phyloP scores from a whole-genome alignment of 2,329 filamentous ascomycete genomes.

The Aspergillus sp. region DNA sequence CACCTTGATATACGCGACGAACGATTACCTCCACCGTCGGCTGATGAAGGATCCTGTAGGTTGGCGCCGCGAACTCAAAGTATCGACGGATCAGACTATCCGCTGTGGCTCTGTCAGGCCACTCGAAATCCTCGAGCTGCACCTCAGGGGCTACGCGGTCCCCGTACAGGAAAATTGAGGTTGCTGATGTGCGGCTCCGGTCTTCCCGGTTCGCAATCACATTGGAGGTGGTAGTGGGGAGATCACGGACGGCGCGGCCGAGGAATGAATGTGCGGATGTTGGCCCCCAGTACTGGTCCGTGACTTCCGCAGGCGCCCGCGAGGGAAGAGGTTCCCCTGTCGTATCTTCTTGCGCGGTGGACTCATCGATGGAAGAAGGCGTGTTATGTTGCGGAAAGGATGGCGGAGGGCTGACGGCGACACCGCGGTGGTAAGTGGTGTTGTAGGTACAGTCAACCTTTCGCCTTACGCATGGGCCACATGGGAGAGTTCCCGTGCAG shows the following conservation, averaged over 20 bases:
- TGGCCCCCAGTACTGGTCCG: slow-evolving; percentile 22
- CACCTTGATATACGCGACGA: slow-evolving; percentile 10
- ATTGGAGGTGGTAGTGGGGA: slow-evolving; percentile 12
- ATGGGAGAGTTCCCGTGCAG: slow-evolving; percentile 22
- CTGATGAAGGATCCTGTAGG: slow-evolving; percentile 22
- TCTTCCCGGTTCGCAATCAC: background rate
- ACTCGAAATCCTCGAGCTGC: slow-evolving; percentile 12
- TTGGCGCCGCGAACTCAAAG: slow-evolving; percentile 24
- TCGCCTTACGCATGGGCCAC: slow-evolving; percentile 17
- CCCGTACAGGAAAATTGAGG: slow-evolving; percentile 20
- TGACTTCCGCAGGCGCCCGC: slow-evolving; percentile 6
- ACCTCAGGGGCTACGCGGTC: slow-evolving; percentile 16
- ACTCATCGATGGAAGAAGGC: background rate
- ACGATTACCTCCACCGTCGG: slow-evolving; percentile 17
- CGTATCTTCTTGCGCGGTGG: background rate
- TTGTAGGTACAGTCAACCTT: slow-evolving; percentile 18
- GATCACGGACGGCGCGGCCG: slow-evolving; percentile 16
- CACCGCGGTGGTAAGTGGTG: slow-evolving; percentile 21
- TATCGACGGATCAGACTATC: slow-evolving; percentile 18
- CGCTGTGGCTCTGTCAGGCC: slow-evolving; percentile 13
- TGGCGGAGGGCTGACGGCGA: slow-evolving; percentile 17
- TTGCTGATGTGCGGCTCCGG: background rate
- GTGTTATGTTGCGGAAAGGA: slow-evolving; percentile 6
- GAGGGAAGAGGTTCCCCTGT: background rate
- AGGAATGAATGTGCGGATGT: slow-evolving; percentile 24